Evolutionary conservation across 176 grass and related monocot species (phyloP).

Genomic region (Oryza glumipatula): DNA sequence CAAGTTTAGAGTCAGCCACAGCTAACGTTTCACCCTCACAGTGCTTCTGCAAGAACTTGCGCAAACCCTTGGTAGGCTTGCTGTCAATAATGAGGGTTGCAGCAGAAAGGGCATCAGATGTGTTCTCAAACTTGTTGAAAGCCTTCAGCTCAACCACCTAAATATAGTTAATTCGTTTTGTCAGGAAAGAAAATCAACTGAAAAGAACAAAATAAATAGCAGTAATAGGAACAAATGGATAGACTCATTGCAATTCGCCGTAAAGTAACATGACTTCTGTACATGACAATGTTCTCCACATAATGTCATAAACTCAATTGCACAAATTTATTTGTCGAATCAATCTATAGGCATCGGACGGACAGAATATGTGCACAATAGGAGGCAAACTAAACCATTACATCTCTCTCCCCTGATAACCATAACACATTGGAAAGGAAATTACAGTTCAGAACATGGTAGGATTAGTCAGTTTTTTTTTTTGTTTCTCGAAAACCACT

Average conservation of each 20-base stretch:
- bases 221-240: not conserved
- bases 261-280: not conserved
- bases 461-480: not conserved
- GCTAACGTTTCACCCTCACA: constrained; percentile 76
- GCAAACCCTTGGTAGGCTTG: constrained; percentile 71
- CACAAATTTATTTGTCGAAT: not conserved
- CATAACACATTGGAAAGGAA: not conserved
- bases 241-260: not conserved
- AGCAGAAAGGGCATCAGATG: constrained; percentile 78
- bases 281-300: not conserved
- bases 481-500: not conserved
- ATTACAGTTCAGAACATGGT: not conserved
- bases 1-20: constrained; percentile 90
- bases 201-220: not conserved
- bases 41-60: constrained; percentile 77
- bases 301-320: not conserved
- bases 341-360: not conserved
- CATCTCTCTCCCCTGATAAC: not conserved
- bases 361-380: not conserved
- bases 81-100: constrained; percentile 73
- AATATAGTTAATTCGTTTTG: not conserved
- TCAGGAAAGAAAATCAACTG: constrained; percentile 6
- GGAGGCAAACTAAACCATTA: not conserved
- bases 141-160: constrained; percentile 96
- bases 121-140: constrained; percentile 97